Conservation (phyloP, 2,329 filamentous ascomycete genomes). For the Knoxdaviesia proteae region DNA sequence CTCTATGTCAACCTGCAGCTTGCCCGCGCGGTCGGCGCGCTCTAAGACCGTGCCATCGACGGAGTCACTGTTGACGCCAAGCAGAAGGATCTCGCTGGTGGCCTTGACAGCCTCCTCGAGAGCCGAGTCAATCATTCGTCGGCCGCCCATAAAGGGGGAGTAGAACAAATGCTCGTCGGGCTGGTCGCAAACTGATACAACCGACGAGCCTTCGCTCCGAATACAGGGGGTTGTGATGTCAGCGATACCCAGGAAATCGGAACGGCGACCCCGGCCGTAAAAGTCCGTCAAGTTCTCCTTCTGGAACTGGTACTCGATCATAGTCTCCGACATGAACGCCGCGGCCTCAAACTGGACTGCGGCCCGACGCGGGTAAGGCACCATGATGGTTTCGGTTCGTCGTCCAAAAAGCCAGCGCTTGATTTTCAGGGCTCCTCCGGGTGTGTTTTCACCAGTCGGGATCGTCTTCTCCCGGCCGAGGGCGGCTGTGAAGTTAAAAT, state of each 20-base stretch:
- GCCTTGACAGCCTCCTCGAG: too few relatives aligned
- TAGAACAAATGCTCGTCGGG: constrained; percentile 29
- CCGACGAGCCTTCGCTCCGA: too few relatives aligned
- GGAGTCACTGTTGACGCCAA: too few relatives aligned
- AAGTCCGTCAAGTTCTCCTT: constrained; percentile 19
- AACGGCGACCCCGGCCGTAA: constrained; percentile 19
- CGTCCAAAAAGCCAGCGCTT: background rate
- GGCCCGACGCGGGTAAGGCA: constrained; percentile 17
- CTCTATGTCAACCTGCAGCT: too few relatives aligned
- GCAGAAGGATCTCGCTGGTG: too few relatives aligned
- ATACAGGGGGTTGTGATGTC: background rate
- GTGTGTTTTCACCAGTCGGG: constrained; percentile 1
- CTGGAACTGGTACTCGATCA: constrained; percentile 26
- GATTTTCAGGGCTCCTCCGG: constrained; percentile 3
- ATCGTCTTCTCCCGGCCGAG: constrained; percentile 4
- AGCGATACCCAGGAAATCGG: constrained; percentile 14
- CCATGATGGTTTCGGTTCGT: constrained; percentile 7
- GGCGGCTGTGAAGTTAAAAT: constrained; percentile 4
- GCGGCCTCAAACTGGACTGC: constrained; percentile 20
- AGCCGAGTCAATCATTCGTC: background rate
- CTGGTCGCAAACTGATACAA: constrained; percentile 14
- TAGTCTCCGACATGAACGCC: constrained; percentile 19
- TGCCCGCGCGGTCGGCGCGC: too few relatives aligned
- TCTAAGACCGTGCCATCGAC: too few relatives aligned
- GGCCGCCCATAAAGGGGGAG: constrained; percentile 24